These are phyloP conservation scores for Lepiota brunneoincarnata DNA, from an alignment of 768 basidiomycete species.

Conservation along the genomic window DNA sequence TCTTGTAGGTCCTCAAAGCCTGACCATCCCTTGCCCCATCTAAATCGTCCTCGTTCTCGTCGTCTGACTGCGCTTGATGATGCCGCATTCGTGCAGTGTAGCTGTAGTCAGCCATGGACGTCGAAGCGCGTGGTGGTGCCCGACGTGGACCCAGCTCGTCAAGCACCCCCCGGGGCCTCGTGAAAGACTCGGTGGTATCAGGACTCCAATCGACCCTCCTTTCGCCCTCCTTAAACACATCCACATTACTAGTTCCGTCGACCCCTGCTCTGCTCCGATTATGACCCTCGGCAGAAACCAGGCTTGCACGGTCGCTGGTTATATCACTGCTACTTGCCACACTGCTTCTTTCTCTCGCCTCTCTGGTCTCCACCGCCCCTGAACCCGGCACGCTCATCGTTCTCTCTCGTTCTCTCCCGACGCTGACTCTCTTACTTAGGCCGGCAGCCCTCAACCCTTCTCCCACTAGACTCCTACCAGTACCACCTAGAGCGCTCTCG, in stretches of 20 bases:
- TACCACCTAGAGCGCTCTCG: slow-evolving; percentile 55
- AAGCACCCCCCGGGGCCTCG: slow-evolving; percentile 15
- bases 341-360: not conserved
- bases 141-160: slow-evolving; percentile 19
- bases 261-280: too few species aligned
- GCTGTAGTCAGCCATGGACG: slow-evolving; percentile 54
- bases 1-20: slow-evolving; percentile 36
- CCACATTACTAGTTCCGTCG: not conserved
- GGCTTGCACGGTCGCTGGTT: not conserved
- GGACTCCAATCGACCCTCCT: slow-evolving; percentile 28
- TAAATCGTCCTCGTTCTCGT: slow-evolving; percentile 21
- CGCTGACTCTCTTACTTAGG: slow-evolving; percentile 35
- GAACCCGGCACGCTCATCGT: not conserved
- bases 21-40: not conserved
- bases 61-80: not conserved
- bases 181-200: slow-evolving; percentile 30
- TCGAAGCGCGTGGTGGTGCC: slow-evolving; percentile 39
- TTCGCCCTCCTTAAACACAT: slow-evolving; percentile 24
- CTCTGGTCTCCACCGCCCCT: not conserved
- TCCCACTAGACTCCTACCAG: slow-evolving; percentile 55
- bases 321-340: slow-evolving; percentile 5
- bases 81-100: slow-evolving; percentile 22
- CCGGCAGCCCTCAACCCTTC: slow-evolving; percentile 75
- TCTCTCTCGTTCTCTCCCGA: slow-evolving; percentile 10
- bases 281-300: not conserved